A percentile compares a stretch with the other conserved stretches of the same genome.
phyloP scores from a whole-genome alignment of 768 basidiomycete genomes.

The Obba rivulosa region DNA sequence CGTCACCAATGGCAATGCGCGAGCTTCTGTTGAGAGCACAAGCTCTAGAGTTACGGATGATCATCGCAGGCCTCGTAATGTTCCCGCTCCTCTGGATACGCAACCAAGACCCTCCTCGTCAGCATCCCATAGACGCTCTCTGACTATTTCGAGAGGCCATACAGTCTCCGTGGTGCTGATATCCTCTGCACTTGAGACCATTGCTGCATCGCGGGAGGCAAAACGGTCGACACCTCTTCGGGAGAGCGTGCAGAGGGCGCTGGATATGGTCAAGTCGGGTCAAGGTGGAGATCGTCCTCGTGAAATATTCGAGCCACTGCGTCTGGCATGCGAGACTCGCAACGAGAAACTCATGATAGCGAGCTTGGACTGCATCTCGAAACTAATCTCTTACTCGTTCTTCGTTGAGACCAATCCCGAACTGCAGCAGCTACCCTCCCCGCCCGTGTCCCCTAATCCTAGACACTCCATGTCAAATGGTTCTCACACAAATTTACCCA shows the following conservation, averaged over 20 bases:
- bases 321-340: constrained; percentile 92
- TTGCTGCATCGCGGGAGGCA: constrained; percentile 84
- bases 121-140: constrained; percentile 28
- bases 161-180: constrained; percentile 78
- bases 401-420: constrained; percentile 64
- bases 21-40: constrained; percentile 9
- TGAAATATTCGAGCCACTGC: constrained; percentile 93
- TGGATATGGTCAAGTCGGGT: constrained; percentile 76
- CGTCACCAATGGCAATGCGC: constrained; percentile 6
- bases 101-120: constrained; percentile 18
- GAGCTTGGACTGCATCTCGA: constrained; percentile 95
- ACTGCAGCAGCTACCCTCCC: constrained; percentile 51
- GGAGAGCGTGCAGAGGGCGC: constrained; percentile 76
- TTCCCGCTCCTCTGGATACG: constrained; percentile 3
- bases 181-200: constrained; percentile 79
- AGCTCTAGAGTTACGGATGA: constrained; percentile 14
- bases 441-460: constrained; percentile 60
- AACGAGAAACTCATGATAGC: constrained; percentile 94
- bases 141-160: constrained; percentile 48
- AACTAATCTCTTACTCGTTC: constrained; percentile 96
- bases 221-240: constrained; percentile 74
- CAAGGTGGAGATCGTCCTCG: constrained; percentile 72
- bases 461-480: constrained; percentile 36
- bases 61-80: not conserved
- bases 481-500: constrained; percentile 46